Evolutionary conservation across 257 asterid species (phyloP).

Genomic region (Primulina tabacum): DNA sequence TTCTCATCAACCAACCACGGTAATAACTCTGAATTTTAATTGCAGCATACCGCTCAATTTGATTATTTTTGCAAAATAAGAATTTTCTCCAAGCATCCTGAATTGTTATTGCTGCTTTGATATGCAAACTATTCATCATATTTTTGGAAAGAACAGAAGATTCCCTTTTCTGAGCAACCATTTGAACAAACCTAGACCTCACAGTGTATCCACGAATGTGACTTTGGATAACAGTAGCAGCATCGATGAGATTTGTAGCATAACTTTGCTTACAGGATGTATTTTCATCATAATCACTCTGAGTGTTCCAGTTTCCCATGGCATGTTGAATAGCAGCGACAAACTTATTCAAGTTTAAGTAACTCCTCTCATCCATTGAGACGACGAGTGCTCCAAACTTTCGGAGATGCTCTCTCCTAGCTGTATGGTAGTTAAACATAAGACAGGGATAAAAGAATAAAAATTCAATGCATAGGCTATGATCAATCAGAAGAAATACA

Average conservation of each 20-base stretch:
- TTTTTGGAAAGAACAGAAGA: constrained; percentile 21
- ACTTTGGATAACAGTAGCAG: constrained; percentile 40
- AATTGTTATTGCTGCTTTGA: constrained; percentile 45
- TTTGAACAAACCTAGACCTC: constrained; percentile 30
- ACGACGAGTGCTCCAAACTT: constrained; percentile 31
- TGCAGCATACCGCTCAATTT: constrained; percentile 54
- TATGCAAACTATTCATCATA: constrained; percentile 25
- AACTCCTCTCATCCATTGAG: constrained; percentile 54
- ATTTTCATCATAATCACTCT: constrained; percentile 27
- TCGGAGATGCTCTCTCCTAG: constrained; percentile 35
- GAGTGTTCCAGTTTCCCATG: constrained; percentile 49
- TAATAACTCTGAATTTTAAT: constrained; percentile 65
- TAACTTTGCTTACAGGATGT: constrained; percentile 19
- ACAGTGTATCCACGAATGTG: constrained; percentile 30
- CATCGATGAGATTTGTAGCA: constrained; percentile 24
- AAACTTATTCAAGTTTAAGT: constrained; percentile 51
- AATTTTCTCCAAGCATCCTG: constrained; percentile 56
- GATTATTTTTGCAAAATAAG: constrained; percentile 28
- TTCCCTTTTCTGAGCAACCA: constrained; percentile 24
- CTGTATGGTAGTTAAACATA: constrained; percentile 40
- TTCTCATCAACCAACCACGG: constrained; percentile 60
- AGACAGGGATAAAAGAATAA: constrained; percentile 23
- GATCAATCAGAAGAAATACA: constrained; percentile 20
- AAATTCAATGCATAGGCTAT: constrained; percentile 4
- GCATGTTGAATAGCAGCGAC: constrained; percentile 56